Percentiles rank a stretch among this genome's conserved stretches.
Evolutionary conservation across 495 filamentous ascomycete genomes (phyloP).

Genomic region (Xylaria castorea): DNA sequence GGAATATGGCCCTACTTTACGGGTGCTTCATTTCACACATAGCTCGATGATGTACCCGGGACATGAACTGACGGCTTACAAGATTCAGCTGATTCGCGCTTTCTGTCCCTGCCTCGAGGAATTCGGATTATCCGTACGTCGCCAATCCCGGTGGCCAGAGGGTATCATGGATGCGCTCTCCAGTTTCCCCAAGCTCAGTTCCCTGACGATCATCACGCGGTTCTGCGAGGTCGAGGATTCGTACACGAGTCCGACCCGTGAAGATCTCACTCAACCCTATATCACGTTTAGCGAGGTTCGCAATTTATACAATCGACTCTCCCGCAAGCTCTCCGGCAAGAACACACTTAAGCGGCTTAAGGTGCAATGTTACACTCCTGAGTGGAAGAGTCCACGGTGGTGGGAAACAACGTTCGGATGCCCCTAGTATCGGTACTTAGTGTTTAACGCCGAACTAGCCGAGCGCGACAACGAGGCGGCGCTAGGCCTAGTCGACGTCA

Average conservation of each 20-base stretch:
- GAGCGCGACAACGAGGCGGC: neutral
- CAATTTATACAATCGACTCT: neutral
- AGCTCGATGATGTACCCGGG: neutral
- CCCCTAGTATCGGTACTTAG: neutral
- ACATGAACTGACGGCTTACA: neutral
- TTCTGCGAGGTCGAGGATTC: neutral
- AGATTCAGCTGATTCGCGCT: neutral
- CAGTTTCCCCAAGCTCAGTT: neutral
- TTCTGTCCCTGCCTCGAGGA: neutral
- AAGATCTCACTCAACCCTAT: neutral
- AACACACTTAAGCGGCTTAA: neutral
- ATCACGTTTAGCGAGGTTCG: neutral
- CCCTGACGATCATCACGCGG: neutral
- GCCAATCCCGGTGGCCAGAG: neutral
- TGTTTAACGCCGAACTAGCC: neutral
- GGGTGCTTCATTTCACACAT: constrained; percentile 2
- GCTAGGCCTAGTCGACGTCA: neutral
- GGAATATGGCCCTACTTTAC: neutral
- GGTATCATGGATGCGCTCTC: neutral
- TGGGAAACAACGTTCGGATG: neutral
- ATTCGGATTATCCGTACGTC: neutral
- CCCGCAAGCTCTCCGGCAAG: neutral
- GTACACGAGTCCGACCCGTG: fast-evolving
- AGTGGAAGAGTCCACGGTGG: neutral
- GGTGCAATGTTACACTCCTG: neutral